Evolutionary conservation across 176 grass and related monocot species (phyloP).

Genomic region (Typha latifolia): DNA sequence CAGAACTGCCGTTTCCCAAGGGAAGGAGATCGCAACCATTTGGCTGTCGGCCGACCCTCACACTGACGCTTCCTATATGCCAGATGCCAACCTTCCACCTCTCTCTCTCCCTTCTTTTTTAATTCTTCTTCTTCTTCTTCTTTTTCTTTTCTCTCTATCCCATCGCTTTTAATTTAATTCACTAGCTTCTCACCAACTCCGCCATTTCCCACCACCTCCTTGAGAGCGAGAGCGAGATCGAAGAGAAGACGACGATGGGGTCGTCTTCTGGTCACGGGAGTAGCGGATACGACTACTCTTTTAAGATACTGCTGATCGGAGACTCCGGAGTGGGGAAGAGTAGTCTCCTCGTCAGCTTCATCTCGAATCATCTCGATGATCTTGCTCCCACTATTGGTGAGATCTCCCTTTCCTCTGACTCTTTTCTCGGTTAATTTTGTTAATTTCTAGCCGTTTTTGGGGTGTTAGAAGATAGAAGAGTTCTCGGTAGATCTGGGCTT

Average conservation of each 20-base stretch:
- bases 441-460: too few relatives aligned
- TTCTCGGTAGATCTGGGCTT: too few relatives aligned
- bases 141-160: neutral
- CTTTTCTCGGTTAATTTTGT: neutral
- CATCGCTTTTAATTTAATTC: neutral
- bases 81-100: neutral
- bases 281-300: conserved; percentile 16
- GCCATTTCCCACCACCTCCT: neutral
- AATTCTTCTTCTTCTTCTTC: neutral
- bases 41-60: too few relatives aligned
- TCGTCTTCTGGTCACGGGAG: conserved; percentile 10
- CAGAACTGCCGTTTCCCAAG: too few relatives aligned
- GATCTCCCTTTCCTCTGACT: neutral
- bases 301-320: conserved; percentile 25
- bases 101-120: neutral
- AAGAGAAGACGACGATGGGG: neutral
- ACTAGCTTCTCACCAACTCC: neutral
- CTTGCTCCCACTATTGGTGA: conserved; percentile 20
- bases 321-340: conserved; percentile 25
- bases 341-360: conserved; percentile 27
- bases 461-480: too few relatives aligned
- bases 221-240: neutral
- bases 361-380: conserved; percentile 19
- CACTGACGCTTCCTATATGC: neutral
- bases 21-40: too few relatives aligned